Percentiles rank a stretch among this genome's conserved stretches.
Conservation (phyloP, 2,329 filamentous ascomycete genomes). For the Byssothecium circinans region DNA sequence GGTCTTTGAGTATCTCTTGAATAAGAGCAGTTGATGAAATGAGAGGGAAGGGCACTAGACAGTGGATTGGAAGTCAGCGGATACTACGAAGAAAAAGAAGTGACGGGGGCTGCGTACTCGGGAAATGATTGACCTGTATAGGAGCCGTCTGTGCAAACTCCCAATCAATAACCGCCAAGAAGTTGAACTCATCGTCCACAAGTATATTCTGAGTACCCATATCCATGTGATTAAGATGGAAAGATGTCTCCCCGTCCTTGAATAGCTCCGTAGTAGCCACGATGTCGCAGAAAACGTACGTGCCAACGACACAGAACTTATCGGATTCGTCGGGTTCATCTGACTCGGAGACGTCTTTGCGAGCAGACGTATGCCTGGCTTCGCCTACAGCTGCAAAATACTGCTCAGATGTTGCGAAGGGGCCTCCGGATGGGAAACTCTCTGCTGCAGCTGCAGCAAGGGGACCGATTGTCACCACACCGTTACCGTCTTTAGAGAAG, state of each 20-base stretch:
- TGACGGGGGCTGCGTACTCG: background rate
- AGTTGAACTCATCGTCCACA: slow-evolving; percentile 33
- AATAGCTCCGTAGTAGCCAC: slow-evolving; percentile 23
- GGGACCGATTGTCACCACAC: slow-evolving; percentile 18
- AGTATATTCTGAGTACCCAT: slow-evolving; percentile 40
- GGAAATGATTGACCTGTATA: slow-evolving; percentile 25
- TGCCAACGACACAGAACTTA: slow-evolving; percentile 7
- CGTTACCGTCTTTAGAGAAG: slow-evolving; percentile 1
- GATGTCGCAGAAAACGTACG: slow-evolving; percentile 28
- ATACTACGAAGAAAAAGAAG: background rate
- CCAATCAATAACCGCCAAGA: slow-evolving; percentile 39
- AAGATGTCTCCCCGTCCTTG: slow-evolving; percentile 8
- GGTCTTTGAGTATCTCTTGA: slow-evolving; percentile 2
- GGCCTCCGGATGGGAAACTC: slow-evolving; percentile 12
- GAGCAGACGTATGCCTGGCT: slow-evolving; percentile 6
- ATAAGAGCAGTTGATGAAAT: slow-evolving; percentile 17
- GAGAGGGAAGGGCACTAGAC: slow-evolving; percentile 37
- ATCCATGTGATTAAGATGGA: slow-evolving; percentile 39
- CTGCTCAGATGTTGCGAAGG: slow-evolving; percentile 18
- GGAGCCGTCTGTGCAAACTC: slow-evolving; percentile 37
- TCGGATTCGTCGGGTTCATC: slow-evolving; percentile 2
- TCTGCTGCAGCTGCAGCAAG: slow-evolving; percentile 14
- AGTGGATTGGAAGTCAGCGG: slow-evolving; percentile 14
- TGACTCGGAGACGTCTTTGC: slow-evolving; percentile 4
- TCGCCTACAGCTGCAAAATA: slow-evolving; percentile 26